Percentiles rank a stretch among this genome's conserved stretches.
phyloP scores from a whole-genome alignment of 2,329 filamentous ascomycete genomes.

The Alternaria panax region DNA sequence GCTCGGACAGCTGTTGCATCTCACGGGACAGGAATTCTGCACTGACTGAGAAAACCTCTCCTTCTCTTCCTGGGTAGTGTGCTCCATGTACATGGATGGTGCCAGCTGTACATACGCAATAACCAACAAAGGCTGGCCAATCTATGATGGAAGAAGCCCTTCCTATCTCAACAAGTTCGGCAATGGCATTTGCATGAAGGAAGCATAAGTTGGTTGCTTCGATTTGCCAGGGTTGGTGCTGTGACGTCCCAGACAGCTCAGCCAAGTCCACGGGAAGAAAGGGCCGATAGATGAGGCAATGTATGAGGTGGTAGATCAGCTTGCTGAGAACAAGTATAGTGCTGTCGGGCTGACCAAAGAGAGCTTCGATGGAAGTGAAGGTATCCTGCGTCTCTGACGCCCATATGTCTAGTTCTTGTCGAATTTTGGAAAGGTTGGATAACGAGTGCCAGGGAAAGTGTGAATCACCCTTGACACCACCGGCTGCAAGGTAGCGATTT shows the following conservation, averaged over 20 bases:
- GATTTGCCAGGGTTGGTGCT: conserved; percentile 92
- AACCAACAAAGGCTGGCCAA: conserved; percentile 87
- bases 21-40: conserved; percentile 77
- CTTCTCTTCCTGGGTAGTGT: conserved; percentile 73
- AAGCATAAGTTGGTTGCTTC: conserved; percentile 89
- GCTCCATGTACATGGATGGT: conserved; percentile 89
- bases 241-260: conserved; percentile 78
- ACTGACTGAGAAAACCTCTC: conserved; percentile 69
- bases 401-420: conserved; percentile 85
- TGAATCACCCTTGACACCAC: conserved; percentile 86
- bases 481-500: conserved; percentile 82
- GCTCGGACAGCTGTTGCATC: conserved; percentile 79
- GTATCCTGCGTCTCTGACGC: conserved; percentile 80
- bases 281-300: conserved; percentile 85
- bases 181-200: conserved; percentile 85
- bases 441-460: conserved; percentile 91
- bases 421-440: conserved; percentile 84
- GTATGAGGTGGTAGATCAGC: conserved; percentile 83
- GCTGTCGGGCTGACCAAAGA: conserved; percentile 81
- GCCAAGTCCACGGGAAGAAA: conserved; percentile 85
- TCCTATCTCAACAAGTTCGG: conserved; percentile 80
- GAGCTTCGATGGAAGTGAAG: conserved; percentile 75
- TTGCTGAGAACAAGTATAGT: conserved; percentile 83
- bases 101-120: conserved; percentile 84
- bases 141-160: conserved; percentile 77